phyloP scores from a whole-genome alignment of 2,329 filamentous ascomycete genomes.

The Ascochyta rabiei region DNA sequence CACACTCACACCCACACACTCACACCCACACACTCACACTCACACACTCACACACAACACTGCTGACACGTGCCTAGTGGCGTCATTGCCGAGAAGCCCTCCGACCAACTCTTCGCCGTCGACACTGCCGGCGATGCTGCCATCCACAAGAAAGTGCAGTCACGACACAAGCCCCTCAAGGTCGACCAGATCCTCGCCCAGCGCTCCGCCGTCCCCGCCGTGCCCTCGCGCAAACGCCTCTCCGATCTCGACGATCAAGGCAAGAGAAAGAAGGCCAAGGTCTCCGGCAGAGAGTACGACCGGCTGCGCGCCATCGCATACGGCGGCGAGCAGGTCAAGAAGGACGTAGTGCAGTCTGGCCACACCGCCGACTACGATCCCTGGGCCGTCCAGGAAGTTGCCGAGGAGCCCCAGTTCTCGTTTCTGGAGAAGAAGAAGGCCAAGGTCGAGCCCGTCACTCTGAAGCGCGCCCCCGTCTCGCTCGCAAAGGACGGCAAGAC shows the following conservation, averaged over 20 bases:
- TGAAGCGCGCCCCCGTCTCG: slow-evolving; percentile 79
- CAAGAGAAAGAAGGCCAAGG: slow-evolving; percentile 76
- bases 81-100: slow-evolving; percentile 80
- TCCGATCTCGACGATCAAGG: slow-evolving; percentile 72
- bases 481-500: slow-evolving; percentile 81
- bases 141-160: slow-evolving; percentile 69
- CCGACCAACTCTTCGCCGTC: slow-evolving; percentile 82
- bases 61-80: slow-evolving; percentile 63
- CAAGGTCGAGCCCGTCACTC: slow-evolving; percentile 74
- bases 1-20: too few relatives aligned
- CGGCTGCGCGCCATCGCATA: slow-evolving; percentile 77
- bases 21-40: too few relatives aligned
- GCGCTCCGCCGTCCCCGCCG: slow-evolving; percentile 80
- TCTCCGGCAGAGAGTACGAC: slow-evolving; percentile 82
- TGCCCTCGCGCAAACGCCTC: slow-evolving; percentile 78
- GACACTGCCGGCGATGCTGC: slow-evolving; percentile 75
- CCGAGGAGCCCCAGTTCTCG: slow-evolving; percentile 61
- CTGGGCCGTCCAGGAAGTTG: slow-evolving; percentile 66
- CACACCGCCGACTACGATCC: slow-evolving; percentile 72
- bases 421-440: slow-evolving; percentile 71
- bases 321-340: slow-evolving; percentile 66
- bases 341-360: slow-evolving; percentile 60
- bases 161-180: slow-evolving; percentile 78
- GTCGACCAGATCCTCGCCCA: slow-evolving; percentile 89
- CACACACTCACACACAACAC: not conserved